phyloP scores from a whole-genome alignment of 805 yeast species.

The Yarrowia hollandica region DNA sequence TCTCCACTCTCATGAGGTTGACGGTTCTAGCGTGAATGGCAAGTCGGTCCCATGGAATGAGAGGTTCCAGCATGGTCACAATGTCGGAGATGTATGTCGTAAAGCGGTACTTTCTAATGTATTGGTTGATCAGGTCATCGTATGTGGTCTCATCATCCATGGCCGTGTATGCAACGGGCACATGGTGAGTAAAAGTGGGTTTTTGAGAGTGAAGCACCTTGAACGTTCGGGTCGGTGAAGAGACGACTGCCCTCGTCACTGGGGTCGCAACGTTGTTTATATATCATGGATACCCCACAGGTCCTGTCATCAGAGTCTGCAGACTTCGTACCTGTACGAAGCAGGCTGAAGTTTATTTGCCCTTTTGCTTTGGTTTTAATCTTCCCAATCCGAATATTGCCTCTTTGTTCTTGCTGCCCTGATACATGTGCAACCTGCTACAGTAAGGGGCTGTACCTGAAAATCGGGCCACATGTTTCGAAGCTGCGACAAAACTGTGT shows the following conservation, averaged over 20 bases:
- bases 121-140: conserved; percentile 21
- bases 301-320: conserved; percentile 13
- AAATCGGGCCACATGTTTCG: background rate
- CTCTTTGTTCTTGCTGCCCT: conserved; percentile 11
- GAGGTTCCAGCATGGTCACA: conserved; percentile 25
- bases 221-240: conserved; percentile 1
- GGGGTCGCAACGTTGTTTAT: background rate
- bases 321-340: conserved; percentile 18
- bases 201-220: conserved; percentile 4
- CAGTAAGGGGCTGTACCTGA: conserved; percentile 4
- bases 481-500: background rate
- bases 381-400: background rate
- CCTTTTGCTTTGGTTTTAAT: background rate
- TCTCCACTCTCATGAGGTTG: conserved; percentile 17
- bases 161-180: conserved; percentile 8
- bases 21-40: conserved; percentile 13
- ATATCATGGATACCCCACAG: conserved; percentile 11
- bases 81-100: conserved; percentile 23
- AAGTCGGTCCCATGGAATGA: conserved; percentile 21
- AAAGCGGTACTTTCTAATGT: conserved; percentile 25
- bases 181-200: conserved; percentile 9
- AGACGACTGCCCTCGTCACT: background rate
- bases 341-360: conserved; percentile 7
- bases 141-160: conserved; percentile 17
- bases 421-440: background rate